Evolutionary conservation across 495 filamentous ascomycete species (phyloP).

Genomic region (Poronia punctata): DNA sequence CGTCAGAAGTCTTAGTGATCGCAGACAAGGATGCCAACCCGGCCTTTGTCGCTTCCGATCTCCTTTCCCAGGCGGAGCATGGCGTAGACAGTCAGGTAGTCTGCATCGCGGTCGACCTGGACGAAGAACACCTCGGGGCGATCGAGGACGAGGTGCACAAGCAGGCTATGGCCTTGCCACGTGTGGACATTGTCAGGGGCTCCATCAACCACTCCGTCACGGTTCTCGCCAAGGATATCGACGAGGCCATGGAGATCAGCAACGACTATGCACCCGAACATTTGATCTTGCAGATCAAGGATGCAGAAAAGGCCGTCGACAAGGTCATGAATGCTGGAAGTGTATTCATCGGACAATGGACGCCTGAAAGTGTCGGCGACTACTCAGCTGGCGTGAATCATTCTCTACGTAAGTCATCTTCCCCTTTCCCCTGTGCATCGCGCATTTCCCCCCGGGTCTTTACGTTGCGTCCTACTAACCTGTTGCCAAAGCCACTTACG

Average conservation of each 20-base stretch:
- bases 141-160: slow-evolving; percentile 87
- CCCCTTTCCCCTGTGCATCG: not conserved
- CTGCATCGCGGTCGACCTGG: slow-evolving; percentile 76
- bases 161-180: slow-evolving; percentile 81
- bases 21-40: slow-evolving; percentile 89
- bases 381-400: slow-evolving; percentile 98
- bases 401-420: slow-evolving; percentile 70
- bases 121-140: slow-evolving; percentile 59
- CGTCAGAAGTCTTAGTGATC: slow-evolving; percentile 91
- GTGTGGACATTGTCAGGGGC: slow-evolving; percentile 89
- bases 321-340: slow-evolving; percentile 90
- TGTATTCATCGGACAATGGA: slow-evolving; percentile 93
- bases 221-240: slow-evolving; percentile 68
- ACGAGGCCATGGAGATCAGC: slow-evolving; percentile 79
- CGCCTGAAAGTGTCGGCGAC: slow-evolving; percentile 92
- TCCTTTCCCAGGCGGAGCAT: slow-evolving; percentile 94
- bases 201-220: slow-evolving; percentile 88
- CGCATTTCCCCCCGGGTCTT: too few relatives aligned
- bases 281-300: slow-evolving; percentile 79
- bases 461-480: too few relatives aligned
- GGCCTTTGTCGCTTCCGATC: slow-evolving; percentile 89
- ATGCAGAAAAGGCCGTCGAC: slow-evolving; percentile 63
- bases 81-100: slow-evolving; percentile 93
- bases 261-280: slow-evolving; percentile 98
- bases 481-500: slow-evolving; percentile 72